Conservation (phyloP, 441 rosid genomes). For the Erodium texanum region DNA sequence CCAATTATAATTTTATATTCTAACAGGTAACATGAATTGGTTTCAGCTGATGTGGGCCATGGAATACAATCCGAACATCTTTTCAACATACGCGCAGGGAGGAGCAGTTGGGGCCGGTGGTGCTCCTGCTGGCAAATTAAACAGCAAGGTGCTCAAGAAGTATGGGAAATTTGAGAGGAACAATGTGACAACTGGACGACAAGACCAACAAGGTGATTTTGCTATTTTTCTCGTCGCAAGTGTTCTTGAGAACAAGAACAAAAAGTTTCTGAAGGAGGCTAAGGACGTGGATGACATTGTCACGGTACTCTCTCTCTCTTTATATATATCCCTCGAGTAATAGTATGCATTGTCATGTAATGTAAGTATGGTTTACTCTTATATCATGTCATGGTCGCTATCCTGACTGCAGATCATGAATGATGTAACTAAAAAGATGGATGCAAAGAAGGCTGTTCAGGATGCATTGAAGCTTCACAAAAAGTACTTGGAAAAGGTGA, state of each 20-base stretch:
- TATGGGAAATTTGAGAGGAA: conserved; percentile 76
- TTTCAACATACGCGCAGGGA: conserved; percentile 43
- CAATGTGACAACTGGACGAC: conserved; percentile 36
- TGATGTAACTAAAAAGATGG: conserved; percentile 56
- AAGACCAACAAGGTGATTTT: conserved; percentile 41
- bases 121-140: conserved; percentile 12
- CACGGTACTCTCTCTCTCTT: conserved; percentile 37
- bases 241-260: conserved; percentile 77
- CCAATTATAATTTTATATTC: too few species aligned
- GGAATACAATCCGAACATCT: conserved; percentile 88
- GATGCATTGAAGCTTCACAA: conserved; percentile 76
- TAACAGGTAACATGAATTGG: conserved; percentile 26
- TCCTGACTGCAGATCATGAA: conserved; percentile 50
- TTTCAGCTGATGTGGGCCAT: conserved; percentile 94
- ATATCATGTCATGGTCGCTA: background rate
- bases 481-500: conserved; percentile 64
- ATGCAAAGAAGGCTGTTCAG: conserved; percentile 67
- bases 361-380: background rate
- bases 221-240: conserved; percentile 80
- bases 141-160: conserved; percentile 49
- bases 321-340: too few species aligned
- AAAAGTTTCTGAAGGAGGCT: conserved; percentile 66
- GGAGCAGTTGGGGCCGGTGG: conserved; percentile 17
- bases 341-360: background rate
- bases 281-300: conserved; percentile 82